Evolutionary conservation across 805 yeast genomes (phyloP).

Genomic region (Blastobotrys chiropterorum): DNA sequence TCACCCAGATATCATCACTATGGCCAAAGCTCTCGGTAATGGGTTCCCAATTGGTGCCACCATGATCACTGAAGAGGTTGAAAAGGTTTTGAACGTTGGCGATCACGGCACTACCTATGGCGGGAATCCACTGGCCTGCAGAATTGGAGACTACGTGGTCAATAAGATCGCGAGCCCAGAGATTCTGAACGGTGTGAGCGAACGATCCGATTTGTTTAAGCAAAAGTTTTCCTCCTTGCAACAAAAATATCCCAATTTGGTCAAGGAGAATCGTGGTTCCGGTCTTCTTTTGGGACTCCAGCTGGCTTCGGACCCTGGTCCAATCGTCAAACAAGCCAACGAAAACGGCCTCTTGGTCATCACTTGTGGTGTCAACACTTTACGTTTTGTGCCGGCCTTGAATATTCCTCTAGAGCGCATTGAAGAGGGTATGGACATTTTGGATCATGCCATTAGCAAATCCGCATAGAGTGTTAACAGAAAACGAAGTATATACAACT

Average conservation of each 20-base stretch:
- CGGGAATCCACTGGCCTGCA: constrained; percentile 89
- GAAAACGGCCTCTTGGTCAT: constrained; percentile 77
- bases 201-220: constrained; percentile 52
- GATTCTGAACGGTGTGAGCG: constrained; percentile 55
- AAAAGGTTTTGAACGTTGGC: constrained; percentile 68
- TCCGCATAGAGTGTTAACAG: too few relatives aligned
- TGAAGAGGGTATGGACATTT: constrained; percentile 62
- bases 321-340: constrained; percentile 62
- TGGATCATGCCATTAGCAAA: constrained; percentile 46
- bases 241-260: constrained; percentile 51
- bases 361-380: constrained; percentile 87
- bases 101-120: constrained; percentile 99
- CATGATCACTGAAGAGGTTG: constrained; percentile 75
- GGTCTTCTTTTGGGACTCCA: constrained; percentile 86
- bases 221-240: constrained; percentile 39
- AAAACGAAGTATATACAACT: too few relatives aligned
- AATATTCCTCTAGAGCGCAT: constrained; percentile 69
- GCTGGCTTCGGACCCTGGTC: constrained; percentile 55
- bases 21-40: constrained; percentile 95
- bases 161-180: constrained; percentile 54
- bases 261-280: constrained; percentile 73
- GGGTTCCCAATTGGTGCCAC: constrained; percentile 97
- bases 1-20: constrained; percentile 89
- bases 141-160: constrained; percentile 73
- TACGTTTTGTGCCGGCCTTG: constrained; percentile 89